Percentiles rank a stretch among this genome's conserved stretches.
phyloP scores from a whole-genome alignment of 2,329 filamentous ascomycete genomes.

The Hymenoscyphus repandus region DNA sequence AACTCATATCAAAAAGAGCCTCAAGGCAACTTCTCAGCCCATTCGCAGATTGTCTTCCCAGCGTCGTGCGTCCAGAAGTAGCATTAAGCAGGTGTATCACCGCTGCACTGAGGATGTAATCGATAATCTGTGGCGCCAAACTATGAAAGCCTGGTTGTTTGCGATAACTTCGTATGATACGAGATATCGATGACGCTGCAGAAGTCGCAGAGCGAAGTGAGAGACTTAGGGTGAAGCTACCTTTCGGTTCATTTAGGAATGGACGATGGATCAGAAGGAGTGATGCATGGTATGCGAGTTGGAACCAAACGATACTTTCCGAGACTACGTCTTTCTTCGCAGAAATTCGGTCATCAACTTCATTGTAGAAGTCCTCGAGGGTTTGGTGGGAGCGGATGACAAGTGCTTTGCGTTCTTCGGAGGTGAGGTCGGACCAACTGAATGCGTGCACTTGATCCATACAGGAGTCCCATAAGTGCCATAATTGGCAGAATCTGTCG shows the following conservation, averaged over 20 bases:
- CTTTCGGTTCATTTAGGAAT: slow-evolving; percentile 5
- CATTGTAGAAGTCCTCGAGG: slow-evolving; percentile 1
- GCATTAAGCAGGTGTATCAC: slow-evolving; percentile 8
- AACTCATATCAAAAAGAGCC: slow-evolving; percentile 1
- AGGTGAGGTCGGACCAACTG: background rate
- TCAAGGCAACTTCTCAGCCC: slow-evolving; percentile 2
- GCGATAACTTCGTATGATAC: background rate
- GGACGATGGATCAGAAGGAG: slow-evolving; percentile 7
- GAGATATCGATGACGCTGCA: slow-evolving; percentile 4
- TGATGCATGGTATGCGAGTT: slow-evolving; percentile 5
- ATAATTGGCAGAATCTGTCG: slow-evolving; percentile 11
- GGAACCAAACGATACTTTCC: slow-evolving; percentile 2
- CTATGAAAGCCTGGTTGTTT: background rate
- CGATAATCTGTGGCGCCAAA: background rate
- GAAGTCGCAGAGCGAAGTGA: slow-evolving; percentile 3
- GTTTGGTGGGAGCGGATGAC: slow-evolving; percentile 2
- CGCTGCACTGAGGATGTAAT: slow-evolving; percentile 1
- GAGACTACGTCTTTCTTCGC: background rate
- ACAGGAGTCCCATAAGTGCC: slow-evolving; percentile 19
- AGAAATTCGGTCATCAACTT: background rate
- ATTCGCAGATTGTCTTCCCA: slow-evolving; percentile 4
- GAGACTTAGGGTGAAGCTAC: background rate
- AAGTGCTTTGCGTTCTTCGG: background rate
- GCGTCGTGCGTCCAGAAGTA: slow-evolving; percentile 3
- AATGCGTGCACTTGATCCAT: slow-evolving; percentile 15